Conservation (phyloP, 352 stramenopile species). For the Bremia lactucae region DNA sequence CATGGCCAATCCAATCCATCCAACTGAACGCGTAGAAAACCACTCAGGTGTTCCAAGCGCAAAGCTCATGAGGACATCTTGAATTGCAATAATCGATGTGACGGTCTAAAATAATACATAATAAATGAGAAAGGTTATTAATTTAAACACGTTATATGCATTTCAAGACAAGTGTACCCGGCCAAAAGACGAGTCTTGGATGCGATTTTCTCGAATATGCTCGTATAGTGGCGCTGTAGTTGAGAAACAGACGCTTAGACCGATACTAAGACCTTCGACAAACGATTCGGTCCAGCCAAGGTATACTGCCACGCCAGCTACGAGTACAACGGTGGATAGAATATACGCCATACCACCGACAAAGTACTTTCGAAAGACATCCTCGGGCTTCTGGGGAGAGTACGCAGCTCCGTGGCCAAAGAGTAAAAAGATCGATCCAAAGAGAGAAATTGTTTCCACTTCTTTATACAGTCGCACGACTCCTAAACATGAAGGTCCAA, state of each 20-base stretch:
- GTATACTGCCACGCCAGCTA: constrained; percentile 58
- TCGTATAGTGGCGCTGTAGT: constrained; percentile 76
- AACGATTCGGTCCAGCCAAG: constrained; percentile 73
- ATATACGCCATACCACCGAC: constrained; percentile 67
- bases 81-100: constrained; percentile 76
- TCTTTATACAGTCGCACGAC: constrained; percentile 84
- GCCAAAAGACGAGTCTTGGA: constrained; percentile 74
- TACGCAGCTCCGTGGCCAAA: constrained; percentile 84
- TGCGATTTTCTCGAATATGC: constrained; percentile 68
- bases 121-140: background rate
- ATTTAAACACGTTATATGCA: background rate
- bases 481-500: constrained; percentile 82
- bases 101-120: constrained; percentile 39
- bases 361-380: constrained; percentile 65
- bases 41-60: constrained; percentile 73
- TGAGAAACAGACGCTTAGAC: constrained; percentile 71
- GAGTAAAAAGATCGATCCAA: constrained; percentile 89
- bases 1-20: constrained; percentile 62
- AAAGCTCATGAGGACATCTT: constrained; percentile 84
- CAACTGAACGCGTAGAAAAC: constrained; percentile 64
- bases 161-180: constrained; percentile 27
- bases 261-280: constrained; percentile 64
- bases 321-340: constrained; percentile 47
- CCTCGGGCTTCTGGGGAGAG: constrained; percentile 50
- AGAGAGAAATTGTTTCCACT: constrained; percentile 89